Percentiles rank a stretch among this genome's conserved stretches.
These are phyloP conservation scores for Coleophoma eucalyptorum DNA, from an alignment of 2,329 filamentous ascomycete genomes.

Conservation along the genomic window DNA sequence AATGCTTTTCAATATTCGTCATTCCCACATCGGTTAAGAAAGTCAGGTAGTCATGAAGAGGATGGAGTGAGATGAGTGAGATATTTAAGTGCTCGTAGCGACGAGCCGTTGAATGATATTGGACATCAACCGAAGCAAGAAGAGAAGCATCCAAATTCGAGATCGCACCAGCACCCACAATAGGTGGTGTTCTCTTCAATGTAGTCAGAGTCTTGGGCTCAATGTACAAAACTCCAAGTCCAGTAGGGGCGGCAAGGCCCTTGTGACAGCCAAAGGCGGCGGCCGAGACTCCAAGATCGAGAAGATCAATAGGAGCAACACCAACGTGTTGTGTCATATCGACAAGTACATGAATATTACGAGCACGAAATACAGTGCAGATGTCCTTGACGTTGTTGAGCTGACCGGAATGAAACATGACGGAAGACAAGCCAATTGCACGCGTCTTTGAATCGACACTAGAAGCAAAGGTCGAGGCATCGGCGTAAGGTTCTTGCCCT, in stretches of 20 bases:
- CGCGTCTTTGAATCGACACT: conserved; percentile 26
- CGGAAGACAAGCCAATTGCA: conserved; percentile 27
- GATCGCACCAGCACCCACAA: conserved; percentile 23
- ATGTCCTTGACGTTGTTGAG: conserved; percentile 26
- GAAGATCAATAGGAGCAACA: conserved; percentile 25
- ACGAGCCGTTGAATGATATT: conserved; percentile 19
- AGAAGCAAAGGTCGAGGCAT: conserved; percentile 22
- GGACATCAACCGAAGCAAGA: conserved; percentile 13
- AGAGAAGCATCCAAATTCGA: conserved; percentile 14
- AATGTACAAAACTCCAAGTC: conserved; percentile 27
- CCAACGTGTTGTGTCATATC: conserved; percentile 31
- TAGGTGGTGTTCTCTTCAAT: conserved; percentile 21
- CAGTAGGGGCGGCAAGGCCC: conserved; percentile 27
- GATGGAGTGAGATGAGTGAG: background rate
- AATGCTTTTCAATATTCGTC: background rate
- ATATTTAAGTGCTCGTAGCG: conserved; percentile 27
- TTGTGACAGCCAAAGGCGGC: conserved; percentile 30
- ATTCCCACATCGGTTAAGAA: conserved; percentile 4
- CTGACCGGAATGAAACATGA: conserved; percentile 31
- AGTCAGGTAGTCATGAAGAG: background rate
- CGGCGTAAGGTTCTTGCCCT: conserved; percentile 6
- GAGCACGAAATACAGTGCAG: conserved; percentile 18
- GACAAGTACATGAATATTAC: conserved; percentile 27
- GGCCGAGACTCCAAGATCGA: conserved; percentile 22
- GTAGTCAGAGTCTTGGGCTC: conserved; percentile 16